Percentiles rank a stretch among this genome's conserved stretches.
Conservation (phyloP, 768 basidiomycete genomes). For the Boletus pseudo-olivaceus region DNA sequence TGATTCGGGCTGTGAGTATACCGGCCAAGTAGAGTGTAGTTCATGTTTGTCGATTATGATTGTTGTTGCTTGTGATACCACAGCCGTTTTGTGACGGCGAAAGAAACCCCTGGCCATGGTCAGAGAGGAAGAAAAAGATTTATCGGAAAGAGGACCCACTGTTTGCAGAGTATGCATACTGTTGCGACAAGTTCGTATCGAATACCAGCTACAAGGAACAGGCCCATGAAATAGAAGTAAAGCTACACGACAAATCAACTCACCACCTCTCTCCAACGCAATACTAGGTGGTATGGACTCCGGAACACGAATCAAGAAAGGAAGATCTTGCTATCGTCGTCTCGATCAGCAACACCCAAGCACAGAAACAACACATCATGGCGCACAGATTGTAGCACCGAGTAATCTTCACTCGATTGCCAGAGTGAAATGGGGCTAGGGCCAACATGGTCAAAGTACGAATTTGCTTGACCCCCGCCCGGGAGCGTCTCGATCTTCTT, state of each 20-base stretch:
- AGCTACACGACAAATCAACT: conserved; percentile 12
- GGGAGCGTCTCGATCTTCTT: conserved; percentile 86
- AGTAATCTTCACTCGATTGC: conserved; percentile 76
- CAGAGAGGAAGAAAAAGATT: not conserved
- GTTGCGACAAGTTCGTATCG: conserved; percentile 88
- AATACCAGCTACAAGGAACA: conserved; percentile 63
- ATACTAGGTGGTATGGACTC: conserved; percentile 88
- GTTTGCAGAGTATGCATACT: conserved; percentile 83
- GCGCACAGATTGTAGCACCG: conserved; percentile 60
- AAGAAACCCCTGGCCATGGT: conserved; percentile 56
- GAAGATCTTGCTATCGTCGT: conserved; percentile 69
- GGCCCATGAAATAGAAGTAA: not conserved
- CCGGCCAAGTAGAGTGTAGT: conserved; percentile 89
- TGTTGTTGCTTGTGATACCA: conserved; percentile 61
- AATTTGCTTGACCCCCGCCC: conserved; percentile 62
- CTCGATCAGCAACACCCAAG: not conserved
- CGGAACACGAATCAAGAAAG: conserved; percentile 88
- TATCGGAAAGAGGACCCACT: conserved; percentile 39
- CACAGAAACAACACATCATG: not conserved
- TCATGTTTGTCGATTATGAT: conserved; percentile 93
- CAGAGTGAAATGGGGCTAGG: conserved; percentile 81
- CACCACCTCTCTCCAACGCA: conserved; percentile 72
- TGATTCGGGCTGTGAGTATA: conserved; percentile 75
- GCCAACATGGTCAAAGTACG: conserved; percentile 78
- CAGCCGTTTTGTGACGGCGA: conserved; percentile 70